A percentile compares a stretch with the other conserved stretches of the same genome.
phyloP scores from a whole-genome alignment of 2,329 filamentous ascomycete genomes.

The Neopestalotiopsis rosae region DNA sequence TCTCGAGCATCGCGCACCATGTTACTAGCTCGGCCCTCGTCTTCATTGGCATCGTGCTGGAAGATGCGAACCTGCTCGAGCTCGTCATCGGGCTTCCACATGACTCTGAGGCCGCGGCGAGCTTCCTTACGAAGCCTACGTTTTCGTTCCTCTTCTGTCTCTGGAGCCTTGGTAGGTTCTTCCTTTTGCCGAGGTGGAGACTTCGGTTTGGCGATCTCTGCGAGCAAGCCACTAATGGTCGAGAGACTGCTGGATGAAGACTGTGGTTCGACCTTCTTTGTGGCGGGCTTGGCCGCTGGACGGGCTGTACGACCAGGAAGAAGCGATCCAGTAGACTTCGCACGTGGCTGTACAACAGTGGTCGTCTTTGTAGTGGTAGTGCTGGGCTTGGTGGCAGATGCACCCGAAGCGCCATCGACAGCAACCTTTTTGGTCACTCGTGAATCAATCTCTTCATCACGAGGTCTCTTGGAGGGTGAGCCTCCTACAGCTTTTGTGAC shows the following conservation, averaged over 20 bases:
- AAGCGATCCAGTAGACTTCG: slow-evolving; percentile 36
- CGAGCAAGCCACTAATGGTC: slow-evolving; percentile 60
- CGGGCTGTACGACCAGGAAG: slow-evolving; percentile 55
- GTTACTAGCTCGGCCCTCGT: slow-evolving; percentile 69
- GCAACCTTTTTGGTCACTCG: slow-evolving; percentile 25
- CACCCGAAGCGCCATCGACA: slow-evolving; percentile 31
- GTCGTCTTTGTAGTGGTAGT: slow-evolving; percentile 23
- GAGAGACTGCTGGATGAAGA: slow-evolving; percentile 45
- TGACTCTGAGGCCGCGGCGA: slow-evolving; percentile 72
- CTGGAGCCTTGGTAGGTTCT: slow-evolving; percentile 55
- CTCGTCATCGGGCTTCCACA: slow-evolving; percentile 70
- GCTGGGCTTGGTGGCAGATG: slow-evolving; percentile 36
- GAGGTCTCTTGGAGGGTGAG: slow-evolving; percentile 19
- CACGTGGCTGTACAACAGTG: slow-evolving; percentile 25
- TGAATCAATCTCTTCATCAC: slow-evolving; percentile 22
- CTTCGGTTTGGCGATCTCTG: slow-evolving; percentile 56
- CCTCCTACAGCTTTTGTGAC: slow-evolving; percentile 7
- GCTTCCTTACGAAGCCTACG: slow-evolving; percentile 76
- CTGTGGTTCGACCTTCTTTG: slow-evolving; percentile 44
- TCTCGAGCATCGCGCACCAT: slow-evolving; percentile 76
- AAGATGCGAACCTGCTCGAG: slow-evolving; percentile 73
- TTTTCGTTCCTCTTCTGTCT: slow-evolving; percentile 71
- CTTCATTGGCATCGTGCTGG: slow-evolving; percentile 74
- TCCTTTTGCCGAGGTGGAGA: slow-evolving; percentile 48
- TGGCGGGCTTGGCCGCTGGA: slow-evolving; percentile 45